A percentile compares a stretch with the other conserved stretches of the same genome.
Evolutionary conservation across 1,284 basidiomycete species (phyloP).

Genomic region (Phylloboletellus chloephorus): DNA sequence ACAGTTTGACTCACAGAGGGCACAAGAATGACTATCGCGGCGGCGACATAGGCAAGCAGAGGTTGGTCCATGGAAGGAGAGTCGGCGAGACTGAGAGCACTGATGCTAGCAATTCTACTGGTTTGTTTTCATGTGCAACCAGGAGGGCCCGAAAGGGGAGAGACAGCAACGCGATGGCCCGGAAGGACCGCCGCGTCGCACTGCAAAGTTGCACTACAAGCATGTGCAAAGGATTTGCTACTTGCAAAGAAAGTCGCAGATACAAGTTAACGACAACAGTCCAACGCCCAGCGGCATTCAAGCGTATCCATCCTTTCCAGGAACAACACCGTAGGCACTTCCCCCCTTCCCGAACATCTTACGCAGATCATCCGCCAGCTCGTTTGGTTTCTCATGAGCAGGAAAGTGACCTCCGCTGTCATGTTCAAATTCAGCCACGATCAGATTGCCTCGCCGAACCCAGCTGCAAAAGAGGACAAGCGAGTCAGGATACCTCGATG

Average conservation of each 20-base stretch:
- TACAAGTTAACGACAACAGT: background rate
- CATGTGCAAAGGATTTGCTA: background rate
- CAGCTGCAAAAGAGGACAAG: constrained; percentile 17
- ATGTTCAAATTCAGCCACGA: constrained; percentile 30
- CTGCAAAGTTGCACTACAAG: background rate
- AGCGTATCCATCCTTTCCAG: constrained; percentile 31
- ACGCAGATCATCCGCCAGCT: constrained; percentile 35
- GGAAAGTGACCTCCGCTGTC: constrained; percentile 40
- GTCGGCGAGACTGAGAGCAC: too few relatives aligned
- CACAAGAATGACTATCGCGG: constrained; percentile 20
- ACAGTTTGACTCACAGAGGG: constrained; percentile 28
- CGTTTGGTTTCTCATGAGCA: constrained; percentile 34
- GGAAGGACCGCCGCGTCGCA: constrained; percentile 4
- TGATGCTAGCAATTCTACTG: background rate
- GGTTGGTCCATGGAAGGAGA: constrained; percentile 24
- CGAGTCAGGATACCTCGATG: background rate
- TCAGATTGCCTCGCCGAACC: constrained; percentile 15
- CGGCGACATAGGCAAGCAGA: constrained; percentile 17
- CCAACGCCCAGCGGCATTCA: constrained; percentile 2
- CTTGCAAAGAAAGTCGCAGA: too few relatives aligned
- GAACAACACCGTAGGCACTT: constrained; percentile 34
- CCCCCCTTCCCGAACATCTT: constrained; percentile 42
- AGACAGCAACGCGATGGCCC: background rate
- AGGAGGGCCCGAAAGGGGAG: background rate
- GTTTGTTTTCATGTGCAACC: constrained; percentile 13